phyloP scores from a whole-genome alignment of 2,329 filamentous ascomycete species.

The Exophiala oligosperma region DNA sequence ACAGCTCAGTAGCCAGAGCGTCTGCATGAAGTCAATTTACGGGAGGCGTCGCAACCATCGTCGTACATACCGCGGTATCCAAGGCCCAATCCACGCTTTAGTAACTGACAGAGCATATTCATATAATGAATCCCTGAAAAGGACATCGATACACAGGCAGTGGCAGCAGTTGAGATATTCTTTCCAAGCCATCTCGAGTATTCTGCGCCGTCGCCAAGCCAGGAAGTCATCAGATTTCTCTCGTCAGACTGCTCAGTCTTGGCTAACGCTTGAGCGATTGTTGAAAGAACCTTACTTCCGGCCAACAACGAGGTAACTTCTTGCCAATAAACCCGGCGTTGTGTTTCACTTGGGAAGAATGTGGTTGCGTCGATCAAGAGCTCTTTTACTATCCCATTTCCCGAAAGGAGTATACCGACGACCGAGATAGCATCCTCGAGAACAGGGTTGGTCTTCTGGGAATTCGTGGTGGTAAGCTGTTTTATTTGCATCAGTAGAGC shows the following conservation, averaged over 20 bases:
- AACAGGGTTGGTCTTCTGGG: conserved; percentile 32
- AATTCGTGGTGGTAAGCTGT: conserved; percentile 49
- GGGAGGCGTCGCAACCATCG: conserved; percentile 15
- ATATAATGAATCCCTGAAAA: conserved; percentile 34
- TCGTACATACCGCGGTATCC: conserved; percentile 65
- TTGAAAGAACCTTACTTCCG: conserved; percentile 60
- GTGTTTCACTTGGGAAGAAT: conserved; percentile 38
- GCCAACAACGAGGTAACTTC: conserved; percentile 61
- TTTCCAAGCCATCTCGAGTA: conserved; percentile 72
- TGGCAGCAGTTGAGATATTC: conserved; percentile 55
- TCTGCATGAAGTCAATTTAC: conserved; percentile 33
- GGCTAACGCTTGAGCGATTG: conserved; percentile 55
- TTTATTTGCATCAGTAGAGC: conserved; percentile 71
- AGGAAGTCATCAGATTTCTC: conserved; percentile 40
- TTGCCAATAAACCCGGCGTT: conserved; percentile 56
- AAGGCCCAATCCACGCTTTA: conserved; percentile 64
- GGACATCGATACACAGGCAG: conserved; percentile 35
- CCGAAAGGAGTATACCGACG: conserved; percentile 34
- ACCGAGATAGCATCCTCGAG: conserved; percentile 39
- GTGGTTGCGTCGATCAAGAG: conserved; percentile 37
- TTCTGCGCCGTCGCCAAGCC: conserved; percentile 64
- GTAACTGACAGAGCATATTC: conserved; percentile 45
- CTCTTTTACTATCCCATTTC: conserved; percentile 11
- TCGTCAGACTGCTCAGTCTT: conserved; percentile 35
- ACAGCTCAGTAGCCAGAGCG: conserved; percentile 42